These are phyloP conservation scores for Sanghuangporus weigelae DNA, from an alignment of 1,284 basidiomycete genomes.

Conservation along the genomic window DNA sequence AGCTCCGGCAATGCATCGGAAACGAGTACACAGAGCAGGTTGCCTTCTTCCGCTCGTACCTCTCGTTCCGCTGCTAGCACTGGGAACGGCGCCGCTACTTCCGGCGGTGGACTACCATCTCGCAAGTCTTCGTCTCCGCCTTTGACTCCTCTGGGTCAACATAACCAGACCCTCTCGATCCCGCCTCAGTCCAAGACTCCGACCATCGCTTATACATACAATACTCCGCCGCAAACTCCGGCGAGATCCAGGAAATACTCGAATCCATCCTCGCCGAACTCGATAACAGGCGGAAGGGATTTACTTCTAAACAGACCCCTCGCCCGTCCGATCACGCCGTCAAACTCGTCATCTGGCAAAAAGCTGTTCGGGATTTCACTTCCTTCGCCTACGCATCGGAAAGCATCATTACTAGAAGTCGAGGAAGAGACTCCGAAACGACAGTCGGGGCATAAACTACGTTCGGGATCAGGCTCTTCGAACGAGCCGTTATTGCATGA, in stretches of 20 bases:
- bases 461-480: conserved; percentile 16
- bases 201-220: conserved; percentile 6
- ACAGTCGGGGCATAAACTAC: conserved; percentile 4
- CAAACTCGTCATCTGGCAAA: conserved; percentile 20
- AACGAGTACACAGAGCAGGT: background rate
- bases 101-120: background rate
- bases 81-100: background rate
- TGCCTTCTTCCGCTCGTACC: background rate
- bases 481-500: conserved; percentile 15
- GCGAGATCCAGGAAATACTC: conserved; percentile 28
- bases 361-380: conserved; percentile 12
- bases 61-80: background rate
- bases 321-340: conserved; percentile 30
- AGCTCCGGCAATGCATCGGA: background rate
- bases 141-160: background rate
- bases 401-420: background rate
- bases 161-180: background rate
- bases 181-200: background rate
- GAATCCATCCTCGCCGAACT: conserved; percentile 29
- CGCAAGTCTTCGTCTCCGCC: conserved; percentile 6
- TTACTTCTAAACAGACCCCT: conserved; percentile 27
- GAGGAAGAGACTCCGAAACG: background rate
- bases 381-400: conserved; percentile 1
- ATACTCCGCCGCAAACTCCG: conserved; percentile 14
- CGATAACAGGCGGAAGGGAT: conserved; percentile 24